Evolutionary conservation across 2,329 filamentous ascomycete genomes (phyloP).

Genomic region (Pestalotiopsis sp.): DNA sequence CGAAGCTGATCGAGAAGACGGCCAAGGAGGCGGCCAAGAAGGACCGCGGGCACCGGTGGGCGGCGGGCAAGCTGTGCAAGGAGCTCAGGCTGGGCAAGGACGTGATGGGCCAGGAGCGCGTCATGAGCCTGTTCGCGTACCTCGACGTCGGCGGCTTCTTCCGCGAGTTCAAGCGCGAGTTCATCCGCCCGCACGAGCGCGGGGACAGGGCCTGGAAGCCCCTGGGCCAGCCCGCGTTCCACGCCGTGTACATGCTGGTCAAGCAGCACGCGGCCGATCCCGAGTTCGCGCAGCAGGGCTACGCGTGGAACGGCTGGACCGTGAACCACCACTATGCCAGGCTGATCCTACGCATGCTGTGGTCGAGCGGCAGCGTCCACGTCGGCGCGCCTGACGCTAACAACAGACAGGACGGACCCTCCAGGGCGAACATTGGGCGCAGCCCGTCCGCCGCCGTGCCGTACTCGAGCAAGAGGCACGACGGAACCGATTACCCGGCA

Average conservation of each 20-base stretch:
- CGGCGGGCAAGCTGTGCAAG: conserved; percentile 19
- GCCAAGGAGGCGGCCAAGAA: neutral
- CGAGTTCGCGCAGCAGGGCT: neutral
- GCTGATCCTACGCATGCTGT: conserved; percentile 16
- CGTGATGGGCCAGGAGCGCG: conserved; percentile 13
- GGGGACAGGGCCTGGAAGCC: conserved; percentile 12
- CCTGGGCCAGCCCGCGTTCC: conserved; percentile 18
- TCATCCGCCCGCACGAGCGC: conserved; percentile 1
- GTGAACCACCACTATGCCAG: conserved; percentile 23
- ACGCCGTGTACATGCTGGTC: conserved; percentile 13
- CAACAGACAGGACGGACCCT: too few relatives aligned
- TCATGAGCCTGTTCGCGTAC: conserved; percentile 20
- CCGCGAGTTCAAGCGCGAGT: conserved; percentile 18
- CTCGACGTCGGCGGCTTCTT: conserved; percentile 15
- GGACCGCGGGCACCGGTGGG: conserved; percentile 16
- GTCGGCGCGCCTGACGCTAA: neutral
- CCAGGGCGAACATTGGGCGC: too few relatives aligned
- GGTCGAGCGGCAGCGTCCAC: conserved; percentile 13
- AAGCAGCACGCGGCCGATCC: conserved; percentile 3
- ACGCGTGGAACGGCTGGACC: neutral
- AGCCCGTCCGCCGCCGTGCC: too few relatives aligned
- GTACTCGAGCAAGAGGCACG: too few relatives aligned
- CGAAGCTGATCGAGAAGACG: neutral
- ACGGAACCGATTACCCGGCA: too few relatives aligned
- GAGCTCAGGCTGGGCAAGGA: conserved; percentile 22